Evolutionary conservation across 257 asterid genomes (phyloP).

Genomic region (Solanum habrochaites): DNA sequence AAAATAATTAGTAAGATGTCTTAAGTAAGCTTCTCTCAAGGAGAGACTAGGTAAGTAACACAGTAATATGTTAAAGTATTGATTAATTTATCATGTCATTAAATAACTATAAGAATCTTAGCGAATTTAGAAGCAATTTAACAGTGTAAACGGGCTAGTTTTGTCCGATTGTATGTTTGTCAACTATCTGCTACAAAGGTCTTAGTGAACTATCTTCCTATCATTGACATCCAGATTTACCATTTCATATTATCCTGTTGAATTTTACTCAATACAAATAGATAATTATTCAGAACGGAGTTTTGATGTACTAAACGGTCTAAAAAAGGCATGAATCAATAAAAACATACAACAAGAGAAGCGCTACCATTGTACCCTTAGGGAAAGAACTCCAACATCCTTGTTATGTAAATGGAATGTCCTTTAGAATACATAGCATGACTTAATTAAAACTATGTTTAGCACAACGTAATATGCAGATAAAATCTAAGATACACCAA

Average conservation of each 20-base stretch:
- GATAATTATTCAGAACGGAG: neutral
- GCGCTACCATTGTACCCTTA: neutral
- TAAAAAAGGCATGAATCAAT: neutral
- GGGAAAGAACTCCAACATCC: neutral
- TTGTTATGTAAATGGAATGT: neutral
- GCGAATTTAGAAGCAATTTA: neutral
- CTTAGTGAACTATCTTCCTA: neutral
- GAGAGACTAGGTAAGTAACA: neutral
- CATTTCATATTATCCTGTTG: neutral
- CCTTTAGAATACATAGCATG: neutral
- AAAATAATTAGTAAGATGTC: neutral
- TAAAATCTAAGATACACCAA: neutral
- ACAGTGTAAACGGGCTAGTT: neutral
- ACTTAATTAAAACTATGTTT: neutral
- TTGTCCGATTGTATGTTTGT: neutral
- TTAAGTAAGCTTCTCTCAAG: neutral
- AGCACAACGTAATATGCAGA: neutral
- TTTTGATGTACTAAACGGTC: neutral
- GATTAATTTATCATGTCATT: neutral
- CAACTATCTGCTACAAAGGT: neutral
- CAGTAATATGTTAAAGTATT: neutral
- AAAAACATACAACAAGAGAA: neutral
- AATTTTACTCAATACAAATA: neutral
- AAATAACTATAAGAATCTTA: neutral
- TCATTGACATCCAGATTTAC: neutral